Conservation (phyloP, 2,329 filamentous ascomycete species). For the Neofusicoccum umdonicola region DNA sequence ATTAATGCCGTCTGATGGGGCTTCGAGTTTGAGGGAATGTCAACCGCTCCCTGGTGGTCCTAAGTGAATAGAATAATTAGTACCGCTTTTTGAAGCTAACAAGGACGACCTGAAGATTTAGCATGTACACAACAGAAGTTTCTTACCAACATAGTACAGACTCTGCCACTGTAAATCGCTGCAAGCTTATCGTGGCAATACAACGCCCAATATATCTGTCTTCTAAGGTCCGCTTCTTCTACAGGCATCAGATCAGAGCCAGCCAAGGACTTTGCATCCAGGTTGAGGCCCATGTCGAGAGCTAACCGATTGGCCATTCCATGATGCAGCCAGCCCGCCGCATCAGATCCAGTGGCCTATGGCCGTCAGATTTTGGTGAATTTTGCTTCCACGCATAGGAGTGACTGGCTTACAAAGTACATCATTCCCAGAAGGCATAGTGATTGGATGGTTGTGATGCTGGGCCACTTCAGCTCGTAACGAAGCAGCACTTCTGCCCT, state of each 20-base stretch:
- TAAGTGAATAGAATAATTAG: slow-evolving; percentile 3
- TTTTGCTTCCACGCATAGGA: too few species aligned
- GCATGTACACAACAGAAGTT: not conserved
- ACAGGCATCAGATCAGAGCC: slow-evolving; percentile 24
- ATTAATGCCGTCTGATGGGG: slow-evolving; percentile 29
- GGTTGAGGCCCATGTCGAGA: slow-evolving; percentile 40
- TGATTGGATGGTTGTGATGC: slow-evolving; percentile 39
- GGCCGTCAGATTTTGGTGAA: not conserved
- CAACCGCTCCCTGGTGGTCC: slow-evolving; percentile 33
- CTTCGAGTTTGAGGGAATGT: slow-evolving; percentile 18
- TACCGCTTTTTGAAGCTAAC: not conserved
- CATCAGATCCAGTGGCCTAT: slow-evolving; percentile 36
- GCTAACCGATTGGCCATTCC: slow-evolving; percentile 38
- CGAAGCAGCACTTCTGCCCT: slow-evolving; percentile 21
- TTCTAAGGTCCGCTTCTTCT: slow-evolving; percentile 32
- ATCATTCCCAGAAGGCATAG: slow-evolving; percentile 28
- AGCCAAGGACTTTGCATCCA: slow-evolving; percentile 31
- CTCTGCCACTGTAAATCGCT: slow-evolving; percentile 36
- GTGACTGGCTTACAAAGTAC: slow-evolving; percentile 24
- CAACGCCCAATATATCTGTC: slow-evolving; percentile 39
- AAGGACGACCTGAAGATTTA: not conserved
- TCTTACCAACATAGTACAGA: slow-evolving; percentile 38
- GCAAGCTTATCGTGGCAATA: slow-evolving; percentile 38
- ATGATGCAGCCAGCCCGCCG: slow-evolving; percentile 38
- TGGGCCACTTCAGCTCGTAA: slow-evolving; percentile 24